Evolutionary conservation across 1,284 basidiomycete species (phyloP), one percentile per base, ranked within the genome.

Genomic region (Microbotryum saponariae): DNA sequence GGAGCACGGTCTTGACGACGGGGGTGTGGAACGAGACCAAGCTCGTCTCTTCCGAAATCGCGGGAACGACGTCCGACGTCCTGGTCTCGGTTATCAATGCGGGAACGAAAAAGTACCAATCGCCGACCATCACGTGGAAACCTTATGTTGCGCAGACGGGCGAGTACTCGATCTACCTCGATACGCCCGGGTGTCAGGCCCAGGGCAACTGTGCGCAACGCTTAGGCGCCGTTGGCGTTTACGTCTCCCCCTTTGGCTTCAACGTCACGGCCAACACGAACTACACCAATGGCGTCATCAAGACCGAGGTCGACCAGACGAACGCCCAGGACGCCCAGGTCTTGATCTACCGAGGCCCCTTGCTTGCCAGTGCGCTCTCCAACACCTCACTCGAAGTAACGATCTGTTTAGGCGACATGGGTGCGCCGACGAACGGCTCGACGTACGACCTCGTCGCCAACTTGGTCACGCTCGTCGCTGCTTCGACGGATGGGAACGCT

Each of bases 141-240:
- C 90, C 93, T 0, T 91, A 90, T 72, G 86, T 97, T 25, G 89
- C 89, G 0, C 86, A 88, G 21, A 82, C 88, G 2, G 96, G 91
- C 46, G 78, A 83, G 65, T 98, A 98, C 76, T 82, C 88, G 53
- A 81, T 97, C 69, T 87, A 85, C 75, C 74, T 97, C 59, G 81
- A 88, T 62, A 82, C 94, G 27, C 94, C 94, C 0, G 93, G 93
- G 14, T 98, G 94, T 76, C 77, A 78, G 3, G 77, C 84, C 60
- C 82, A 91, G 70, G 83, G 86, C 63, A 88, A 94, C 72, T 98
- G 94, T 73, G 78, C 75, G 23, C 76, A 80, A 27, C 85, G 96
- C 18, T 42, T 42, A 42, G 3, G 2, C 37, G 12, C 37, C 37
- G 37, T 42, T 1, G 37, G 37, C 3, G 37, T 42, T 42, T 42